Evolutionary conservation across 2,329 filamentous ascomycete genomes (phyloP).

Genomic region (Cytospora piceae): DNA sequence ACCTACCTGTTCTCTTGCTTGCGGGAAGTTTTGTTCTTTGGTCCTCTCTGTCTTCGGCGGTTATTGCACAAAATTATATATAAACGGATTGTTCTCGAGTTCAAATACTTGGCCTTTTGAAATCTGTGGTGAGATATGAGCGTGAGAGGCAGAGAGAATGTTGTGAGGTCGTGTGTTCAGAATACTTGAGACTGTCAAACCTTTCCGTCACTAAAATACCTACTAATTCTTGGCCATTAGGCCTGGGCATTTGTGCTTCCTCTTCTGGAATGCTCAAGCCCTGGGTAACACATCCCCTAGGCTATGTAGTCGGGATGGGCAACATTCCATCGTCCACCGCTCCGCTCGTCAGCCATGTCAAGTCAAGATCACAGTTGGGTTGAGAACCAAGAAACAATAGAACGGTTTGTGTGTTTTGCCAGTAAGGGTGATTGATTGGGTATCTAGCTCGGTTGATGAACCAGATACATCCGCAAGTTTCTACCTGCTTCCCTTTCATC

Average conservation of each 20-base stretch:
- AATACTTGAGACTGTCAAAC: too few relatives aligned
- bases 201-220: too few relatives aligned
- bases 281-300: too few relatives aligned
- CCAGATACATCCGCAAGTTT: neutral
- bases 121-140: neutral
- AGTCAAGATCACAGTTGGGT: neutral
- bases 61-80: too few relatives aligned
- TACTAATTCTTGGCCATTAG: too few relatives aligned
- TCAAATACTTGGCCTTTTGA: too few relatives aligned
- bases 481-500: neutral
- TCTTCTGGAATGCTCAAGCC: neutral
- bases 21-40: neutral
- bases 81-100: neutral
- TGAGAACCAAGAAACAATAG: neutral
- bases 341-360: neutral
- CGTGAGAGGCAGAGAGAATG: neutral
- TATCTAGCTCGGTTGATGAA: conserved; percentile 1
- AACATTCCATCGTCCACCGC: too few relatives aligned
- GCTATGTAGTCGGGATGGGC: too few relatives aligned
- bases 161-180: too few relatives aligned
- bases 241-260: too few relatives aligned
- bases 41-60: neutral
- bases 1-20: neutral
- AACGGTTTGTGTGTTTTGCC: neutral
- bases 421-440: conserved; percentile 3